Evolutionary conservation across 2,329 filamentous ascomycete species (phyloP).

Genomic region (Emmonsia crescens): DNA sequence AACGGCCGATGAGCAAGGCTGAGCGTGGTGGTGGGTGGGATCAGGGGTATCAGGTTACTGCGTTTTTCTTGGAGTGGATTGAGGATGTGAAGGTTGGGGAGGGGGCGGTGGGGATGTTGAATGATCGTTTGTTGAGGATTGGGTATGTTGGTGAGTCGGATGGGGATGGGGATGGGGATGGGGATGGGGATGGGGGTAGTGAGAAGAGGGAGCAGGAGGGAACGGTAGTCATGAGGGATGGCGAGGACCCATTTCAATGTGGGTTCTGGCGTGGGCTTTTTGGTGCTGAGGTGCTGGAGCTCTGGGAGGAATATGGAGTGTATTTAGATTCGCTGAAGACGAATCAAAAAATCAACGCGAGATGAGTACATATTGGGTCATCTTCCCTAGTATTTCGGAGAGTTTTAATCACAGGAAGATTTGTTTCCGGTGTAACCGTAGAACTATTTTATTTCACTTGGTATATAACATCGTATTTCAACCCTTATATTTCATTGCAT

Average conservation of each 20-base stretch:
- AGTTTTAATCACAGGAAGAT: not conserved
- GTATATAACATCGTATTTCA: no score
- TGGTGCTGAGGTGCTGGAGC: constrained; percentile 51
- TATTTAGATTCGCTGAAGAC: constrained; percentile 30
- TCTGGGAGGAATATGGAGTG: constrained; percentile 64
- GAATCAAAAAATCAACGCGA: not conserved
- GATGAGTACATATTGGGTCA: not conserved
- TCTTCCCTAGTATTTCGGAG: not conserved
- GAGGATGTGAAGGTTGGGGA: constrained; percentile 59
- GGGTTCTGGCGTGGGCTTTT: constrained; percentile 42
- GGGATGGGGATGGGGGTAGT: not conserved
- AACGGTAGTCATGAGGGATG: no score
- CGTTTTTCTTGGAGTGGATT: constrained; percentile 80
- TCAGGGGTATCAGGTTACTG: constrained; percentile 79
- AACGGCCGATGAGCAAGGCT: constrained; percentile 35
- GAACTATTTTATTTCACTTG: not conserved
- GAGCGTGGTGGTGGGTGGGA: constrained; percentile 61
- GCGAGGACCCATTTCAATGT: not conserved
- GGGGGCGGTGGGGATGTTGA: constrained; percentile 51
- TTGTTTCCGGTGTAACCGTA: not conserved
- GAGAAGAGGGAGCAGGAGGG: constrained; percentile 15
- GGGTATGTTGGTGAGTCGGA: constrained; percentile 26
- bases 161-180: constrained; percentile 3
- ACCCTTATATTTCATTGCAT: no score
- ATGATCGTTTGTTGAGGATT: constrained; percentile 27